These are phyloP conservation scores for Claviceps sp. DNA, from an alignment of 2,329 filamentous ascomycete genomes.

Conservation along the genomic window DNA sequence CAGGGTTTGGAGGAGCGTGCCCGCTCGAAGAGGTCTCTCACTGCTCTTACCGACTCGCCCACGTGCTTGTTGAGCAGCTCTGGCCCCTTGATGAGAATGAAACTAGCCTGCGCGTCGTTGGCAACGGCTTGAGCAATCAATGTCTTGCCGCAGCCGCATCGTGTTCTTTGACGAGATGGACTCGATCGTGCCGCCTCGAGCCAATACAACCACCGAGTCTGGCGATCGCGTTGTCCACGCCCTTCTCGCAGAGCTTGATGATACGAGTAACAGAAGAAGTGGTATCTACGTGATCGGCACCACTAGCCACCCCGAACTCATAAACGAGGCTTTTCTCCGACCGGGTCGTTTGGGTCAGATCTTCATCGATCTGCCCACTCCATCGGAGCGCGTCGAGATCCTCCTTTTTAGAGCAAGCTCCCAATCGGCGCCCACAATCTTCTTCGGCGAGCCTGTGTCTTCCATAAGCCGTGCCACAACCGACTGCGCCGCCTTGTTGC, in stretches of 20 bases:
- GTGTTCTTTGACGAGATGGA: slow-evolving; percentile 98
- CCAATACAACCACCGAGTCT: slow-evolving; percentile 66
- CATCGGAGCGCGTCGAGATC: slow-evolving; percentile 74
- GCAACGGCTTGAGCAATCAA: slow-evolving; percentile 91
- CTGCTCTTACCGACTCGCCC: slow-evolving; percentile 85
- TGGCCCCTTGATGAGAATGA: slow-evolving; percentile 94
- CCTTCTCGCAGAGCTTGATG: slow-evolving; percentile 86
- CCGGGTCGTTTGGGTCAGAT: slow-evolving; percentile 81
- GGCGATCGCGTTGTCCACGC: slow-evolving; percentile 88
- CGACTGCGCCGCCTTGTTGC: slow-evolving; percentile 36
- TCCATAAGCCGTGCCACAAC: slow-evolving; percentile 25
- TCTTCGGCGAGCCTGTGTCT: slow-evolving; percentile 17
- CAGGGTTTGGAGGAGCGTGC: slow-evolving; percentile 80
- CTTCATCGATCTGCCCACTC: slow-evolving; percentile 74
- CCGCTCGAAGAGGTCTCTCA: slow-evolving; percentile 81
- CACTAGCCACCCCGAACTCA: slow-evolving; percentile 91
- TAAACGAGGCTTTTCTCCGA: slow-evolving; percentile 87
- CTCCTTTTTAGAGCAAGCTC: slow-evolving; percentile 35
- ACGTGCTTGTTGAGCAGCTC: slow-evolving; percentile 97
- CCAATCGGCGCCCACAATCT: slow-evolving; percentile 33
- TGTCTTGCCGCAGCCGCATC: slow-evolving; percentile 94
- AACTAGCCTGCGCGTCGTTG: slow-evolving; percentile 90
- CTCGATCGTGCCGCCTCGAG: slow-evolving; percentile 74
- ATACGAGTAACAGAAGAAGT: slow-evolving; percentile 59
- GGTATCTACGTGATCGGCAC: slow-evolving; percentile 96